Base-by-base conservation (phyloP, 1,284 basidiomycete genomes). In the Neonothopanus nambi region DNA sequence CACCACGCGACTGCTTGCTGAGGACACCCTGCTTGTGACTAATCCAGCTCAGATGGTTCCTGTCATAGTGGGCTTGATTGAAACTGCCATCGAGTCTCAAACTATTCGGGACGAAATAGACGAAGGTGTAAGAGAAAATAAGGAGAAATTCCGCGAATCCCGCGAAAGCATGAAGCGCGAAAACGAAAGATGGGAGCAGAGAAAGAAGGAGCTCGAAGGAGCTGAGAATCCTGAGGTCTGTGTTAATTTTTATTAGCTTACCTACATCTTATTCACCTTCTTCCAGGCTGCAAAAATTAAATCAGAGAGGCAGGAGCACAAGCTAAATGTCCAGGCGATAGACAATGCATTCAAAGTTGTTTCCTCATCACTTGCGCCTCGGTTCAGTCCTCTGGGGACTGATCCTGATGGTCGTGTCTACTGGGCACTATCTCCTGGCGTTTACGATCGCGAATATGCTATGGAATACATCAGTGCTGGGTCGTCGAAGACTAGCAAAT, bases 31-130 rank as follows among this genome's bases (percentile, higher is more conserved):
- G 17, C 61, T 67, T 33, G 69, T 87, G 46, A 67, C 73, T 5
- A 70, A 74, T 44, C 74, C 87, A 0, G 75, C 76, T 2, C 88
- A 91, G 61, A 73, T 91, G 57, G 69, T 91, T 13, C 87, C 87
- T 23, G 74, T 87, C 17, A 62, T 91, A 33, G 58, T 74, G 2
- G 76, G 78, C 1, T 70, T 91, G n/a, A 74, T 86, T 15, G 75
- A 85, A 42, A 67, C 68, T 6, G 74, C 72, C 0, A 59, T 83
- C 8, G 66, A 75, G 37, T 76, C 82, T 5, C 66, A 73, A 33
- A 62, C 64, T 7, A 68, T 86, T n/a, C 77, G 79, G 12, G 74
- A 78, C 24, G 84, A 82, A 54, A 66, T 90, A 21, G 87, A 87
- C 6, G 69, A 70, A 5, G 83, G 81, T 3, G 54, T 67, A 0